phyloP scores from a whole-genome alignment of 1,139 yeast species.

The Nakaseomyces uthaithaninus region DNA sequence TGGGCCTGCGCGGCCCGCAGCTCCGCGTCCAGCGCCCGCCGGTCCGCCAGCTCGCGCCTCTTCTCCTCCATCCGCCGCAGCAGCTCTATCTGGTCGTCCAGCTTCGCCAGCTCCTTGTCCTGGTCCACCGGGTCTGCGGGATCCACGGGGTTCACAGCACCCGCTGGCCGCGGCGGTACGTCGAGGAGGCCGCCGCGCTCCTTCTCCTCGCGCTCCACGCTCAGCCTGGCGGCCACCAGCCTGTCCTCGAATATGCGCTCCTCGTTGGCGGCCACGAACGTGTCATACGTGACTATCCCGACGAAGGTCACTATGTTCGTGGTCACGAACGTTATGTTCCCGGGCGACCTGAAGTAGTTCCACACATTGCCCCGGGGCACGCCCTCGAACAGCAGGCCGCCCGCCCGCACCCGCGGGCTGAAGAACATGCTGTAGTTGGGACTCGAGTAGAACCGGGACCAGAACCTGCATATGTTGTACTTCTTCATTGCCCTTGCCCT shows the following conservation, averaged over 20 bases:
- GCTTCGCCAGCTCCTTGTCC: background rate
- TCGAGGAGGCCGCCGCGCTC: background rate
- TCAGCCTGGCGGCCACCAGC: constrained; percentile 8
- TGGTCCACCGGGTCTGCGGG: constrained; percentile 2
- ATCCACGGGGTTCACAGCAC: background rate
- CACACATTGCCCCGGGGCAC: constrained; percentile 17
- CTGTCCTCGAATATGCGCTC: constrained; percentile 11
- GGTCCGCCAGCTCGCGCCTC: constrained; percentile 1
- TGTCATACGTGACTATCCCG: constrained; percentile 27
- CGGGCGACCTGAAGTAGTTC: constrained; percentile 31
- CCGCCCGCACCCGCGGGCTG: constrained; percentile 4
- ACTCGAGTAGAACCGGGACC: constrained; percentile 6
- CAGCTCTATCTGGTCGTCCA: constrained; percentile 5
- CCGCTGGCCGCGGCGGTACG: background rate
- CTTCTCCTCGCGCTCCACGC: constrained; percentile 6
- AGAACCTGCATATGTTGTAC: constrained; percentile 6
- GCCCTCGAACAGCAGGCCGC: constrained; percentile 1
- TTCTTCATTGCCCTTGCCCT: too few species aligned
- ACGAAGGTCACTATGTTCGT: constrained; percentile 28
- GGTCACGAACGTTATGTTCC: constrained; percentile 30
- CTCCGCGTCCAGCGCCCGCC: background rate
- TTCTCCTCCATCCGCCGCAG: background rate
- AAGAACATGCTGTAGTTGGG: background rate
- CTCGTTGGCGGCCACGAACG: constrained; percentile 17
- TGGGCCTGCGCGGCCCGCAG: background rate